Base-by-base conservation (phyloP, 2,329 filamentous ascomycete species). In the Hypoxylon sp. region DNA sequence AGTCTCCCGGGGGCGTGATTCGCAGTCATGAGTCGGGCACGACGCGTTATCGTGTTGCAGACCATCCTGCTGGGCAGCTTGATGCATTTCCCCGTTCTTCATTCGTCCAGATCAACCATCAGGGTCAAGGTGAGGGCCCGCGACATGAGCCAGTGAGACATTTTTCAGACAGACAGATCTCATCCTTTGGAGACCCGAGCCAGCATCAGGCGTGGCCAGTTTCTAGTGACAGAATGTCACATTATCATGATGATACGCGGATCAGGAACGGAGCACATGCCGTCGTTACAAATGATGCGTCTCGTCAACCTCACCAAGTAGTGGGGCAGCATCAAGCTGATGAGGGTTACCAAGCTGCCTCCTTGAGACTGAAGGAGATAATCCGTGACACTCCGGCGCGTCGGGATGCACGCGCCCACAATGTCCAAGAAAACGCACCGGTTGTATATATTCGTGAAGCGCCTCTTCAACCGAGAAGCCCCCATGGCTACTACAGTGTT, bases 181-280 rank as follows among this genome's bases (percentile, higher is more conserved):
- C 43, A 23, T 48, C 48, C 20, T 47, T 42, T 24, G 55, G 52
- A 45, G 29, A 31, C 35, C 11, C 38, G 26, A 33, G 55, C 23
- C 60, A 63, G 23, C 42, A 65, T 53, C 51, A 41, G 7, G 23
- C 51, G n/a, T 55, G 60, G 55, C 48, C 58, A 35, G 47, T 58
- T 46, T 42, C 63, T 40, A 45, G 43, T 43, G 60, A 65, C 20
- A 60, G 60, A 15, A 48, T 55, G 52, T 23, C 55, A 6, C 53
- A 42, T 17, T 60, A 69, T 37, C 43, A 46, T 61, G 55, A 58
- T 41, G 62, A 60, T 35, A 38, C 50, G 27, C 49, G 60, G 59
- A 31, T 42, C 65, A 69, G 69, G 41, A 62, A 57, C 24, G 67
- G 63, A 46, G 62, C 62, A 41, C 49, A 68, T 50, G 69, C 67